phyloP scores from a whole-genome alignment of 2,329 filamentous ascomycete species.

The Exophiala lecanii-corni region DNA sequence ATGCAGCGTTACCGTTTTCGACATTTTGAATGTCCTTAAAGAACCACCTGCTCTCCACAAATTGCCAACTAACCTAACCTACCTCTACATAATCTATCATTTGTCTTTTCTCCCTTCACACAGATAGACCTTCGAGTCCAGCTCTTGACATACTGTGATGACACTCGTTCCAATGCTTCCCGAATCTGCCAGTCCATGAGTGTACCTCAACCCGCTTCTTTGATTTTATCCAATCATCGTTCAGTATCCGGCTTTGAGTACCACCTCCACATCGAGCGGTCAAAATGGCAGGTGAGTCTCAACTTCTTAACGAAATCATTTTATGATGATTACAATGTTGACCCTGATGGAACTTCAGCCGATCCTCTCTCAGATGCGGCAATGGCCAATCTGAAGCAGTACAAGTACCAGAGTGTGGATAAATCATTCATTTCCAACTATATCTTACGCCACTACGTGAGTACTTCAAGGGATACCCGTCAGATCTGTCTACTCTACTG shows the following conservation, averaged over 20 bases:
- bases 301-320: not conserved
- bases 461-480: no score
- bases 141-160: not conserved
- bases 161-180: not conserved
- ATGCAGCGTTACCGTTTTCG: not conserved
- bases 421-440: conserved; percentile 91
- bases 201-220: not conserved
- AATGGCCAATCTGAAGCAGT: conserved; percentile 82
- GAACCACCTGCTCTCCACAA: no score
- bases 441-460: conserved; percentile 90
- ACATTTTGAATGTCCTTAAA: not conserved
- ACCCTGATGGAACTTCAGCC: conserved; percentile 6
- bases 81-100: no score
- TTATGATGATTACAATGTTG: conserved; percentile 32
- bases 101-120: no score
- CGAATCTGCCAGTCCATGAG: not conserved
- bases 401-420: conserved; percentile 97
- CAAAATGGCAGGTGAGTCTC: conserved; percentile 1
- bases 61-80: no score
- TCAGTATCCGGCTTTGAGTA: not conserved
- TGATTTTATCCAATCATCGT: not conserved
- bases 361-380: conserved; percentile 80
- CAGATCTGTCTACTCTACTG: no score
- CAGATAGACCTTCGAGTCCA: no score
- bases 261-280: not conserved